These are phyloP conservation scores for Aspergillus campestris DNA, from an alignment of 495 filamentous ascomycete genomes.

Conservation along the genomic window DNA sequence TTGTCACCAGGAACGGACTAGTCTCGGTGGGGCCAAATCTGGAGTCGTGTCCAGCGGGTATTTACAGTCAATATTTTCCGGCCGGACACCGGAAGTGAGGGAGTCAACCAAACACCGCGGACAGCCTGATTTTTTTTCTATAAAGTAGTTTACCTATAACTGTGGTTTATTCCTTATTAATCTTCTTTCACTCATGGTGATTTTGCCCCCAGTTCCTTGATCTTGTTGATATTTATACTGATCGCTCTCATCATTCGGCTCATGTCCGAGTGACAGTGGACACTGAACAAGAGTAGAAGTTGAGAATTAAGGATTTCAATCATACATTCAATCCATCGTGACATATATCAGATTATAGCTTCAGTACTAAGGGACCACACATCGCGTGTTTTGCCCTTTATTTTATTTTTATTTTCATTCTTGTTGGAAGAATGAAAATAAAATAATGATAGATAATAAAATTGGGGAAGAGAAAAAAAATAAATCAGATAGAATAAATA, in stretches of 20 bases:
- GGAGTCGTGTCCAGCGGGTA: slow-evolving; percentile 28
- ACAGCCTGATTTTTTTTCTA: too few relatives aligned
- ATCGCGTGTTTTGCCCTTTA: background rate
- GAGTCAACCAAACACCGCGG: too few relatives aligned
- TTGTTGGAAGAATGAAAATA: background rate
- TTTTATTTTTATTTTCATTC: background rate
- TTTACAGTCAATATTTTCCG: slow-evolving; percentile 25
- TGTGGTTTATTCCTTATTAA: too few relatives aligned
- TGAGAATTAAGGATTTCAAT: too few relatives aligned
- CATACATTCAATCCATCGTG: too few relatives aligned
- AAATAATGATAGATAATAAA: background rate
- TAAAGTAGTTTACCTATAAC: too few relatives aligned
- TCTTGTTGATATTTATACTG: too few relatives aligned
- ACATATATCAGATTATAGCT: too few relatives aligned
- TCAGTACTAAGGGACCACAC: too few relatives aligned
- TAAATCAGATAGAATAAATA: background rate
- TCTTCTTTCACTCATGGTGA: too few relatives aligned
- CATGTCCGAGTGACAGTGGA: background rate
- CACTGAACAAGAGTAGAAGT: too few relatives aligned
- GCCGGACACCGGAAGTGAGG: slow-evolving; percentile 4
- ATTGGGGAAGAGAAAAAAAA: background rate
- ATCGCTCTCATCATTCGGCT: background rate
- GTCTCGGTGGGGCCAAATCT: slow-evolving; percentile 32
- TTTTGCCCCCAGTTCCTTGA: too few relatives aligned
- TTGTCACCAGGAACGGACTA: slow-evolving; percentile 27